These are phyloP conservation scores for Ampelomyces quisqualis DNA, from an alignment of 2,329 filamentous ascomycete species.

Conservation along the genomic window DNA sequence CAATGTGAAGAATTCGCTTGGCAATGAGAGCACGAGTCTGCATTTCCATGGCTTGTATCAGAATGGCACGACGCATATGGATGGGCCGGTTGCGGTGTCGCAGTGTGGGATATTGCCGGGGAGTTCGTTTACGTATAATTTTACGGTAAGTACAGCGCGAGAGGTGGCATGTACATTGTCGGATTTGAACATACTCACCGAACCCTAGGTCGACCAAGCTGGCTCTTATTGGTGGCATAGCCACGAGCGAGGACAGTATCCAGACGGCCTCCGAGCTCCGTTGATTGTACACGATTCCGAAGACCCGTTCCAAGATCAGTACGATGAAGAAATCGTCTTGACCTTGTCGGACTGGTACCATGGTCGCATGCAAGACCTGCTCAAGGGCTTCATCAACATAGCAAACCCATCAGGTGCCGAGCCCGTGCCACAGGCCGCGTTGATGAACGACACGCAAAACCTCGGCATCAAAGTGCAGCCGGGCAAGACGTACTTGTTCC, in stretches of 20 bases:
- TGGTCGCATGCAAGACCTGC: conserved; percentile 53
- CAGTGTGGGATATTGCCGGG: conserved; percentile 61
- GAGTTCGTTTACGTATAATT: conserved; percentile 63
- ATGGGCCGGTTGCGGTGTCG: conserved; percentile 67
- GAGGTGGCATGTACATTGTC: background rate
- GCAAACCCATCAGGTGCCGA: conserved; percentile 62
- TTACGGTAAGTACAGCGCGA: conserved; percentile 24
- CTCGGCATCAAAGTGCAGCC: conserved; percentile 49
- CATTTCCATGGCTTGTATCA: conserved; percentile 81
- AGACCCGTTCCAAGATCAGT: conserved; percentile 54
- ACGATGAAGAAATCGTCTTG: conserved; percentile 62
- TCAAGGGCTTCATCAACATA: conserved; percentile 48
- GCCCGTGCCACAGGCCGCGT: conserved; percentile 64
- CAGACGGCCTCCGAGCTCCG: conserved; percentile 68
- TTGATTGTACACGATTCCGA: conserved; percentile 64
- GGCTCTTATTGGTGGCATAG: conserved; percentile 69
- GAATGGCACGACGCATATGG: conserved; percentile 73
- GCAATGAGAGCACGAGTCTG: conserved; percentile 64
- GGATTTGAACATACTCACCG: background rate
- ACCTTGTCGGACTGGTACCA: conserved; percentile 77
- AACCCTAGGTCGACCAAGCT: conserved; percentile 50
- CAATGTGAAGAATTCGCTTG: conserved; percentile 66
- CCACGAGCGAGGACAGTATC: conserved; percentile 62
- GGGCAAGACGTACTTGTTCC: conserved; percentile 62
- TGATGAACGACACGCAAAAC: conserved; percentile 63